Percentiles rank a stretch among this genome's conserved stretches.
phyloP scores from a whole-genome alignment of 805 yeast species.

The Ogataea methylovora region DNA sequence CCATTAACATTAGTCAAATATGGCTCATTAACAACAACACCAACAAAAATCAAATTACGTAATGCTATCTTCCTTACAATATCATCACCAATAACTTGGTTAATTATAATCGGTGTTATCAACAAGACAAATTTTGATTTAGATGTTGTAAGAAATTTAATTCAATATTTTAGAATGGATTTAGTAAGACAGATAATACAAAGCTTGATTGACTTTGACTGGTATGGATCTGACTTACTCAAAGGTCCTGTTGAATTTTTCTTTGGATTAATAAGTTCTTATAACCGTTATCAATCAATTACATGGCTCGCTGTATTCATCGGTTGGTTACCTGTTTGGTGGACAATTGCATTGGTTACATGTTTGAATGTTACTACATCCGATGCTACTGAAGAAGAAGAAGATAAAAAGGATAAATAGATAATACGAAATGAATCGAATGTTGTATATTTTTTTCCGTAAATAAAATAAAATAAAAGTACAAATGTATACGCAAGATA shows the following conservation, averaged over 20 bases:
- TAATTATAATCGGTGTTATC: conserved; percentile 19
- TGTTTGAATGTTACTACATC: conserved; percentile 12
- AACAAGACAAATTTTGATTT: conserved; percentile 16
- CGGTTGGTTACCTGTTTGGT: conserved; percentile 86
- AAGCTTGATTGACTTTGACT: conserved; percentile 8
- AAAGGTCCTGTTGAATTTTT: conserved; percentile 34
- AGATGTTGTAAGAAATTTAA: conserved; percentile 20
- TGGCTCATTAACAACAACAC: conserved; percentile 7
- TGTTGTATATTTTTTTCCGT: neutral
- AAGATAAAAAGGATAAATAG: conserved; percentile 4
- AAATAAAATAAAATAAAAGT: neutral
- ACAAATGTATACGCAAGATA: neutral
- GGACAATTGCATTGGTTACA: conserved; percentile 21
- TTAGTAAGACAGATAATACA: conserved; percentile 12
- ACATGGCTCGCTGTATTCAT: conserved; percentile 70
- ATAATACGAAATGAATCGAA: neutral
- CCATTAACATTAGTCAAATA: conserved; percentile 63
- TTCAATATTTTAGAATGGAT: conserved; percentile 19
- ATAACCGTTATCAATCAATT: conserved; percentile 71
- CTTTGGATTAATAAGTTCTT: conserved; percentile 49
- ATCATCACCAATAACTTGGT: conserved; percentile 25
- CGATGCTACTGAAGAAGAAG: conserved; percentile 4
- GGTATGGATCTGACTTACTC: conserved; percentile 5
- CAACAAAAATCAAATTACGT: conserved; percentile 5
- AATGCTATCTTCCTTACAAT: conserved; percentile 17